Evolutionary conservation across 352 stramenopile genomes (phyloP).

Genomic region (Halophytophthora batemanensis): DNA sequence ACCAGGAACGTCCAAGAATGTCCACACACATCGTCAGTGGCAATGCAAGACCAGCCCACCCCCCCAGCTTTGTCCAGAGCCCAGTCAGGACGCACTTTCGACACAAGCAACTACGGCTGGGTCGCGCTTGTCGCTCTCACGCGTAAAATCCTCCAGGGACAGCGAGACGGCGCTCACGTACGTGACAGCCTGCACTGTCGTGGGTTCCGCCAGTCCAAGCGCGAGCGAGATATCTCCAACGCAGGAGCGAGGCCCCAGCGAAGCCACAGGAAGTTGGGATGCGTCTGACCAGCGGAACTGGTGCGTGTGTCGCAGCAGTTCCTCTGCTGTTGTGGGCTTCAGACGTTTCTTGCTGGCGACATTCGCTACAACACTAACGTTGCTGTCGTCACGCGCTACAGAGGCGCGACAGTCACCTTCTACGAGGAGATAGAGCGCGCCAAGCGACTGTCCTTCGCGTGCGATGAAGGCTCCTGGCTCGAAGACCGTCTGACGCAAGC

Average conservation of each 20-base stretch:
- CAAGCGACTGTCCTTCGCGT: slow-evolving; percentile 25
- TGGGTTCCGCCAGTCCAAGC: slow-evolving; percentile 30
- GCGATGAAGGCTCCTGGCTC: slow-evolving; percentile 28
- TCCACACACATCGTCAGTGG: background rate
- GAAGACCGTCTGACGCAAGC: slow-evolving; percentile 30
- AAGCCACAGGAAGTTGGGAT: slow-evolving; percentile 29
- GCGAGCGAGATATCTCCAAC: slow-evolving; percentile 40
- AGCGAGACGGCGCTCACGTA: slow-evolving; percentile 32
- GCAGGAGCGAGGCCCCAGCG: slow-evolving; percentile 30
- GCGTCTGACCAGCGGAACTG: slow-evolving; percentile 24
- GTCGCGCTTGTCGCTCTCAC: slow-evolving; percentile 39
- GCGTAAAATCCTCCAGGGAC: slow-evolving; percentile 35
- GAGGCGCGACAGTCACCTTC: slow-evolving; percentile 41
- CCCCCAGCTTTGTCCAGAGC: no score
- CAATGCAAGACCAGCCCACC: no score
- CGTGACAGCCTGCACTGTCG: slow-evolving; percentile 32
- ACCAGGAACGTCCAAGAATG: background rate
- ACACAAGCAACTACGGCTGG: slow-evolving; percentile 16
- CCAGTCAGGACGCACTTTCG: slow-evolving; percentile 28
- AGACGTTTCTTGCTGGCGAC: background rate
- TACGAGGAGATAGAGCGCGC: slow-evolving; percentile 30
- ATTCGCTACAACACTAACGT: slow-evolving; percentile 2
- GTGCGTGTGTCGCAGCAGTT: slow-evolving; percentile 23
- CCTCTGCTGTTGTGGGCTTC: slow-evolving; percentile 17
- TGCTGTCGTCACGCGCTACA: slow-evolving; percentile 14